Evolutionary conservation across 768 basidiomycete species (phyloP), one percentile per base, ranked within the genome.

Genomic region (Rickenella mellea): DNA sequence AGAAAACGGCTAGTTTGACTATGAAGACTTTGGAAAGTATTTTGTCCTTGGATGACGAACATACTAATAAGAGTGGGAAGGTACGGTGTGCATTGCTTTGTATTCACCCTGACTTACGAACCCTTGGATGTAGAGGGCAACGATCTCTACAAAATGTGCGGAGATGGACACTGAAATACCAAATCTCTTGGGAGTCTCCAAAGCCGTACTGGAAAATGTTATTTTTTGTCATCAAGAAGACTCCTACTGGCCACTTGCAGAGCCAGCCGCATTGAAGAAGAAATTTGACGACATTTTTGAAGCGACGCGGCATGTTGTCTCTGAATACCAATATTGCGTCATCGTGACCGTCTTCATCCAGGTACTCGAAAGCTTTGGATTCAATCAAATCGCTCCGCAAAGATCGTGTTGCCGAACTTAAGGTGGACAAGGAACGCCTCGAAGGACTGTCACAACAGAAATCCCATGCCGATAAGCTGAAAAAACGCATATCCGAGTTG

Each of bases 181-280:
- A 15, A 76, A 85, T 30, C 64, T 97, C 12, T 74, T 98, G 14
- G 96, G 96, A 24, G 96, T 98, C 10, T 96, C 91, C 10, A 96
- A 93, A 59, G 83, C 93, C n/a, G 93, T 99, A 27, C 78, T 98
- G 19, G 94, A 98, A 53, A 98, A 97, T 56, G 96, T 99, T 54
- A 98, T 99, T 38, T 99, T 99, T 55, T 99, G 96, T 61, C 96
- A 99, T 60, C 96, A 99, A 62, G 96, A 99, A 55, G 96, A 99
- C 41, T 93, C 91, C 0, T 97, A 89, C 54, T 99, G 96, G 96
- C 96, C 96, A 0, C 71, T 99, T 19, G 73, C 92, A 0, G 96
- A 98, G 52, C 87, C 94, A 2, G 67, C 87, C 9, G 74, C 79
- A 0, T 64, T 99, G 27, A 99, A 99, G 72, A 98, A 97, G 73